Evolutionary conservation across 805 yeast species (phyloP).

Genomic region (Hanseniaspora meyeri): DNA sequence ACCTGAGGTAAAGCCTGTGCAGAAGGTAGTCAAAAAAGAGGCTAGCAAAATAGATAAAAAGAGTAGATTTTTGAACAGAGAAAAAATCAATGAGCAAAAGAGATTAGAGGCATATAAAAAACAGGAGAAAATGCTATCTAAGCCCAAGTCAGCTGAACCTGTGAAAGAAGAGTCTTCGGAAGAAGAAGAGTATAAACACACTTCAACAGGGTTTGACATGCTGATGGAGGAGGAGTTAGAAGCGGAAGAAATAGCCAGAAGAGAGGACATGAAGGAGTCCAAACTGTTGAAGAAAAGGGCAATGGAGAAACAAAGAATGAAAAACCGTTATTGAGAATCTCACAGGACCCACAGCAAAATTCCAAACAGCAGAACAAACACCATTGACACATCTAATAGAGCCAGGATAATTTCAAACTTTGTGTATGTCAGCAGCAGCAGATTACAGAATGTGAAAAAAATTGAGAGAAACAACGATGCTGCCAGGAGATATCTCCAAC

Average conservation of each 20-base stretch:
- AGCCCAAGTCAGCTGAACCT: not conserved
- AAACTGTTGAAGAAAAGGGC: constrained; percentile 41
- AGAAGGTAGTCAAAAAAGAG: not conserved
- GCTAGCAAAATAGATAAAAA: not conserved
- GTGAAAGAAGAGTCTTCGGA: not conserved
- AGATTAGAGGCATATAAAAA: not conserved
- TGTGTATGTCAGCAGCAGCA: not conserved
- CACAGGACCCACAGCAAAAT: constrained; percentile 4
- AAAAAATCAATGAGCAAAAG: not conserved
- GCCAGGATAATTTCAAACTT: not conserved
- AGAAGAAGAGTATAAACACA: constrained; percentile 62
- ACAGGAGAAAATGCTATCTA: not conserved
- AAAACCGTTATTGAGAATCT: not conserved
- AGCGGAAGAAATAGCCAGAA: constrained; percentile 44
- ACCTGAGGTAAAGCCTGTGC: not conserved
- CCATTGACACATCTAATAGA: not conserved
- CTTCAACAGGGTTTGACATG: constrained; percentile 84
- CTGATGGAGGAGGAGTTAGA: constrained; percentile 70
- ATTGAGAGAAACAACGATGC: constrained; percentile 5
- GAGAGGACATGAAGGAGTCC: constrained; percentile 67
- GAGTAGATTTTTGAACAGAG: constrained; percentile 10
- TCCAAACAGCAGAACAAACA: constrained; percentile 1
- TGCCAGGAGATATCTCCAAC: constrained; percentile 5
- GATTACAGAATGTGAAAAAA: constrained; percentile 1
- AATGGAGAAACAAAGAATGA: constrained; percentile 29